Evolutionary conservation across 192 early-diverging fungal genomes (phyloP).

Genomic region (Linnemannia hyalina): DNA sequence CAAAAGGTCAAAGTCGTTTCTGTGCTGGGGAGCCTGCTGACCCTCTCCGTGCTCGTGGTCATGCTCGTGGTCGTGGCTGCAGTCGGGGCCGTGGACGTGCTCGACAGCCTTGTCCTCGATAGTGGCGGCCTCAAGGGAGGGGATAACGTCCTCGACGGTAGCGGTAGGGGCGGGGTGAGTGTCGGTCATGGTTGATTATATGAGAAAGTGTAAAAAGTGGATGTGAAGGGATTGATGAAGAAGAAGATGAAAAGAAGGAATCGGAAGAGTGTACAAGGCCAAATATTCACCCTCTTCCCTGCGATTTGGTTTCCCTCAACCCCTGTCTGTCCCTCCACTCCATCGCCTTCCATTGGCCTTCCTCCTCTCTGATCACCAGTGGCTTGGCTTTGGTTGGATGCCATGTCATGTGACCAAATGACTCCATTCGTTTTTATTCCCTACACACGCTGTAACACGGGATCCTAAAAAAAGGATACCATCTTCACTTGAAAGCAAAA

Average conservation of each 20-base stretch:
- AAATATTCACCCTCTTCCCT: neutral
- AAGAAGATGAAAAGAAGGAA: conserved; percentile 13
- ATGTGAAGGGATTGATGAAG: neutral
- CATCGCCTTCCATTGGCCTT: neutral
- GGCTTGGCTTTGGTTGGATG: neutral
- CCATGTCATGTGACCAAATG: neutral
- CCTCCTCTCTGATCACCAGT: neutral
- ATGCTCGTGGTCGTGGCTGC: conserved; percentile 48
- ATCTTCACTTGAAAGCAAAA: neutral
- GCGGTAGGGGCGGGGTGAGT: conserved; percentile 12
- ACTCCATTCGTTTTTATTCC: neutral
- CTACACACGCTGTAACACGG: neutral
- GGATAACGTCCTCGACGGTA: conserved; percentile 26
- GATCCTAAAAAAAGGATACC: neutral
- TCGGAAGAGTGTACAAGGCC: neutral
- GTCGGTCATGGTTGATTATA: conserved; percentile 41
- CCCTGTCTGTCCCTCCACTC: neutral
- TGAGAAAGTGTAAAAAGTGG: neutral
- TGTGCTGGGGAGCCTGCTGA: conserved; percentile 26
- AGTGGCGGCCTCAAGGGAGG: conserved; percentile 23
- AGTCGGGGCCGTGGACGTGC: conserved; percentile 53
- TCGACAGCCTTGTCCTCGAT: conserved; percentile 34
- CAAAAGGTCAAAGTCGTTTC: conserved; percentile 63
- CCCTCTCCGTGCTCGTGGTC: conserved; percentile 23
- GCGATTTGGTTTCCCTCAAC: neutral